Evolutionary conservation across 1,139 yeast genomes (phyloP), one percentile per base, ranked within the genome.

Genomic region (Suhomyces kunorum): DNA sequence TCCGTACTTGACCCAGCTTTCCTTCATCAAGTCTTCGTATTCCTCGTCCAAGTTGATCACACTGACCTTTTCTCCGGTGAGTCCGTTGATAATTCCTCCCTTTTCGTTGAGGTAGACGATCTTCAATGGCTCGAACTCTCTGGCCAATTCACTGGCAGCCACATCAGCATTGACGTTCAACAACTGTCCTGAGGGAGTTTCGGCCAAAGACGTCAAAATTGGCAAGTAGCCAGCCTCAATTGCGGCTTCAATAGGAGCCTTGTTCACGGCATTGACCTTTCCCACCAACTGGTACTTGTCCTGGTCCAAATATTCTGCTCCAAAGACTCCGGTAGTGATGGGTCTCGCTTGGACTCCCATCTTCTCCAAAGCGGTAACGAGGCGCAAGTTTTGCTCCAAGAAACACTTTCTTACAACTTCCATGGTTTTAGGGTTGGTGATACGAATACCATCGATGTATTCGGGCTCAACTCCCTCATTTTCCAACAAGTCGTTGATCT

Each of bases 301-400:
- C 64, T 88, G 77, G 62, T 92, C 96, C 52, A 92, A 76, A 63
- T 88, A 92, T 36, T 88, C 89, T 37, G 98, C 99, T 43, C 84
- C 80, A 67, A 92, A 94, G 12, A 94, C 98, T 55, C 99, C 99
- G 30, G 96, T 94, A 34, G 98, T 92, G 56, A 92, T 92, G 40
- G 99, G 99, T 66, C 99, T 82, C 15, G 99, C 98, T 50, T 89
- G 92, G 40, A 94, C 98, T 34, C 98, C 98, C 78, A 88, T 80
- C 62, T 87, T 83, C 64, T 94, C 98, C 48, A 92, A 76, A 25
- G 98, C 98, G 39, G 96, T 94, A 19, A 94, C 98, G 42, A 92
- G 76, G 58, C 90, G 83, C 60, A 94, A 78, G 68, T 92, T 92
- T 66, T 92, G 98, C 65, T 92, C 96, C 54, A 92, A 69, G 70